A percentile compares a stretch with the other conserved stretches of the same genome.
phyloP scores from a whole-genome alignment of 2,329 filamentous ascomycete species.

The Davidsoniella australis region DNA sequence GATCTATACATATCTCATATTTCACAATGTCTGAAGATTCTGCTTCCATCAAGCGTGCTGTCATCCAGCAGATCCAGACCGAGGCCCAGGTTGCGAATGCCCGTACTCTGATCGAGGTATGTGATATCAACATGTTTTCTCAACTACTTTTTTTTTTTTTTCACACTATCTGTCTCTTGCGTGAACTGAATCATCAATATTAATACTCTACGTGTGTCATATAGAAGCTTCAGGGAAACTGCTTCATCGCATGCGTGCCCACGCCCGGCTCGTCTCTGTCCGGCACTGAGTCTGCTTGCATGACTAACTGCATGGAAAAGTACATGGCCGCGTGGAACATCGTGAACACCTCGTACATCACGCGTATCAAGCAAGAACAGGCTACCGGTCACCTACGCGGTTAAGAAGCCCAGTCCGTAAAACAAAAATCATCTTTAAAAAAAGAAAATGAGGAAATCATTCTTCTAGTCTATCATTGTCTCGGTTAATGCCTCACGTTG shows the following conservation, averaged over 20 bases:
- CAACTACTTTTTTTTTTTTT: not conserved
- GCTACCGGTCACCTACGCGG: constrained; percentile 16
- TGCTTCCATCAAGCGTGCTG: constrained; percentile 38
- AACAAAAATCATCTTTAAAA: too few species aligned
- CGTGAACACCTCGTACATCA: constrained; percentile 52
- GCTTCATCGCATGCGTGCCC: constrained; percentile 61
- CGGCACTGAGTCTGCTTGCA: constrained; percentile 50
- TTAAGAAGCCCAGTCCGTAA: not conserved
- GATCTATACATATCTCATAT: not conserved
- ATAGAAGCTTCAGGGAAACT: constrained; percentile 66
- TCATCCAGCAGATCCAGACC: constrained; percentile 47
- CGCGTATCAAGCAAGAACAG: constrained; percentile 42
- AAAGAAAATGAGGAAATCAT: too few species aligned
- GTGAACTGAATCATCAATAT: not conserved
- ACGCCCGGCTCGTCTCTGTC: constrained; percentile 52
- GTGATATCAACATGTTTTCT: constrained; percentile 13
- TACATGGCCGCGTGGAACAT: constrained; percentile 69
- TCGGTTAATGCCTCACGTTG: too few species aligned
- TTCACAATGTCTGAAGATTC: constrained; percentile 24
- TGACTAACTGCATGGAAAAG: constrained; percentile 67
- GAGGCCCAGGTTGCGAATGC: constrained; percentile 52
- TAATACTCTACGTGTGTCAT: not conserved
- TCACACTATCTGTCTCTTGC: not conserved
- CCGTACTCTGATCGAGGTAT: constrained; percentile 51
- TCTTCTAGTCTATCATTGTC: too few species aligned